Base-by-base conservation (phyloP, 352 stramenopile genomes). In the Stramenopiles sp. region DNA sequence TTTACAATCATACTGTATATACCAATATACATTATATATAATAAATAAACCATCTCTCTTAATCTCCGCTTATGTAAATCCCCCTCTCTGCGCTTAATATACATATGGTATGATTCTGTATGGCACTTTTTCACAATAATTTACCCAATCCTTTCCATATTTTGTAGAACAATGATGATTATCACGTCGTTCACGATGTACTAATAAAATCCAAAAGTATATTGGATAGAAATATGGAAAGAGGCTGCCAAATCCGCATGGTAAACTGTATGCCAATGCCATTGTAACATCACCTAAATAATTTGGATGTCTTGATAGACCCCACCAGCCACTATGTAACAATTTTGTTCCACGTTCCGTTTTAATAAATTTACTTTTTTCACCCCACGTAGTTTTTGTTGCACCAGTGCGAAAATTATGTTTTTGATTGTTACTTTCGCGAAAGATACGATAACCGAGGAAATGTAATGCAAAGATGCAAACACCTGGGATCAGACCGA, bases 221-320 rank as follows among this genome's bases (percentile, higher is more conserved):
- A 93, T 87, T n/a, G 86, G 85, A 83, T 97, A 96, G 83, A 92
- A 96, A 79, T 96, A 96, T 0, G 90, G 89, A 30, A 97, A 84
- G 6, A 83, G 80, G 69, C 65, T 82, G 29, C 73, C 63, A 78
- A 83, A 86, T 1, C 85, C 85, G 53, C 82, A 84, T 63, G 84
- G 81, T 30, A 86, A 78, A 78, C 85, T 88, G 84, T 84, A 88
- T 29, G 84, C 86, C 29, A 97, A 82, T 43, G 87, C 89, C 88
- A 96, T 94, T 63, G 94, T 82, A 86, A 89, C 95, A 83, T 97
- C 92, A 31, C 90, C 90, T 0, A 86, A 92, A 63, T 93, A 93
- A 78, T 92, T 93, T 80, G 93, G 91, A 79, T 97, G 95, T 29
- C 91, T 84, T 30, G 91, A 90, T 79, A 87, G 83, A 38, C 92